Conservation (phyloP, 2,329 filamentous ascomycete species). For the Tolypocladium nubicola region DNA sequence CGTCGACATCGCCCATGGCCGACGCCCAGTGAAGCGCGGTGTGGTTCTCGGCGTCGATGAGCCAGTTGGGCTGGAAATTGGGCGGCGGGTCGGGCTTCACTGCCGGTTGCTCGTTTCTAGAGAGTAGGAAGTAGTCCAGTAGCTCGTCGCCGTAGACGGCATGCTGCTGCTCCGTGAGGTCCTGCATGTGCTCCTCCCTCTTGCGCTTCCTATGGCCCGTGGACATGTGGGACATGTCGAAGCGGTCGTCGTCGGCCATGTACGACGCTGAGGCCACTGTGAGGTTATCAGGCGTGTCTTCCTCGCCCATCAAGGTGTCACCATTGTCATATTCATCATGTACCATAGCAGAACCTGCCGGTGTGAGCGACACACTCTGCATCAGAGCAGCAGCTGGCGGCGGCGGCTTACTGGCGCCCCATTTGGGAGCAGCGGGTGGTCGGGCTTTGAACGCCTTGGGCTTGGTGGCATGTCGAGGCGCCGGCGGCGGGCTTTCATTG, state of each 20-base stretch:
- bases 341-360: constrained; percentile 10
- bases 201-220: constrained; percentile 67
- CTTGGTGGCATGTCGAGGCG: constrained; percentile 84
- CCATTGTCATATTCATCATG: constrained; percentile 55
- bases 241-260: constrained; percentile 71
- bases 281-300: constrained; percentile 73
- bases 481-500: constrained; percentile 80
- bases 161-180: constrained; percentile 70
- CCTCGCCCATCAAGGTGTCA: constrained; percentile 55
- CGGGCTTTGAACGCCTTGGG: constrained; percentile 59
- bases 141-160: constrained; percentile 86
- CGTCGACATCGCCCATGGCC: constrained; percentile 90
- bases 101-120: constrained; percentile 65
- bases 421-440: constrained; percentile 44
- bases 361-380: constrained; percentile 6
- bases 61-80: constrained; percentile 79
- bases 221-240: constrained; percentile 55
- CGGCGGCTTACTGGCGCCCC: constrained; percentile 19
- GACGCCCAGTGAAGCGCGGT: constrained; percentile 95
- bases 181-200: constrained; percentile 52
- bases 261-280: constrained; percentile 79
- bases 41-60: constrained; percentile 89
- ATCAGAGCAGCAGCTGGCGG: neutral
- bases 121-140: constrained; percentile 89
- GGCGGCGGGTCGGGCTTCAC: constrained; percentile 67